Percentiles rank a stretch among this genome's conserved stretches.
These are phyloP conservation scores for Purshia tridentata DNA, from an alignment of 306 rosid genomes.

Conservation along the genomic window DNA sequence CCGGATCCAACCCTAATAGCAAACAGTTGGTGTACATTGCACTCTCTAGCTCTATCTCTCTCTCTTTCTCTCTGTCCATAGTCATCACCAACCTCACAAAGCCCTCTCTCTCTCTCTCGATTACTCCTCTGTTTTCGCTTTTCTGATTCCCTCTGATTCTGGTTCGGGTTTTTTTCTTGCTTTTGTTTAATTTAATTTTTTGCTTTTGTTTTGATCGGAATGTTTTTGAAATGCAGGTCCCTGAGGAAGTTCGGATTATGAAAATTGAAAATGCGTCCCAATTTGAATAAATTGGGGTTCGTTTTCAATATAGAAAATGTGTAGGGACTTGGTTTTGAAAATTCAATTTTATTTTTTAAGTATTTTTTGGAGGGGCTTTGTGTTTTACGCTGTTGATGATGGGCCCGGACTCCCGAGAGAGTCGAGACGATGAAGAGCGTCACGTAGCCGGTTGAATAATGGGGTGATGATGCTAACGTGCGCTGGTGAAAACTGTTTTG, in stretches of 20 bases:
- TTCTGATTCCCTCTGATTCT: conserved; percentile 32
- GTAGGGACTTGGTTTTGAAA: background rate
- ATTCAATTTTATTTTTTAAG: background rate
- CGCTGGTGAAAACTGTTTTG: background rate
- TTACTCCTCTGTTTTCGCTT: conserved; percentile 20
- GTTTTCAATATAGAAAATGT: conserved; percentile 2
- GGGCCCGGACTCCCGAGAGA: too few species aligned
- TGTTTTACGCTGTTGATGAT: background rate
- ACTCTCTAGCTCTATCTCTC: conserved; percentile 97
- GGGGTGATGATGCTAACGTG: conserved; percentile 22
- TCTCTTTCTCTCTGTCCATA: conserved; percentile 99
- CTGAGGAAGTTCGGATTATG: conserved; percentile 16
- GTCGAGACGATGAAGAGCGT: conserved; percentile 5
- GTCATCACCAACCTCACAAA: conserved; percentile 57
- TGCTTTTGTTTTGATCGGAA: background rate
- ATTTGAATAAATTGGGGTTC: conserved; percentile 33
- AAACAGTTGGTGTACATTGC: conserved; percentile 99
- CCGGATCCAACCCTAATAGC: conserved; percentile 96
- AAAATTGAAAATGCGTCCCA: conserved; percentile 7
- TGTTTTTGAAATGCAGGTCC: conserved; percentile 38
- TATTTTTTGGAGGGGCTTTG: background rate
- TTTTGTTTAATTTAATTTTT: background rate
- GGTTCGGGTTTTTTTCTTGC: conserved; percentile 8
- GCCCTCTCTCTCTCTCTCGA: conserved; percentile 17
- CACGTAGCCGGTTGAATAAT: conserved; percentile 24